Evolutionary conservation across 2,329 filamentous ascomycete species (phyloP), one percentile per base, ranked within the genome.

Genomic region (Monilinia aucupariae): DNA sequence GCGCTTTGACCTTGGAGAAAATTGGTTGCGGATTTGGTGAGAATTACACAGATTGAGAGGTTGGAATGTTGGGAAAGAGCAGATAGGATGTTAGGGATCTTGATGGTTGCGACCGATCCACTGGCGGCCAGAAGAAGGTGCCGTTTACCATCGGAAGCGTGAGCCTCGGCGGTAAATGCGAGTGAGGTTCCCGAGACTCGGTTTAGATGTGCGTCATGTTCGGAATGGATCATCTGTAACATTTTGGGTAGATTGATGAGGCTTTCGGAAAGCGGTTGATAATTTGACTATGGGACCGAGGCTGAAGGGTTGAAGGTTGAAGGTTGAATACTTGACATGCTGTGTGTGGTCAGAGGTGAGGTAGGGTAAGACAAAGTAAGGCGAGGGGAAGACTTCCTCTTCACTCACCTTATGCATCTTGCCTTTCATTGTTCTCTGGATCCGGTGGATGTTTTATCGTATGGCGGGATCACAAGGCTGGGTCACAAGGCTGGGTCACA

Each of bases 61-160:
- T 77, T 68, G 8, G 66, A 51, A 65, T 81, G 72, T 67, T 73
- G 70, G 69, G 80, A 79, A 4, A 92, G 81, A 1, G 85, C 80
- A 22, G 76, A 71, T 64, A 88, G 79, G 68, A 92, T 90, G 47
- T 82, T 78, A 1, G 85, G 85, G 3, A 91, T 78, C 73, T 97
- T 97, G 72, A 96, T 96, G 8, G 90, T 91, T 17, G 92, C 92
- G n/a, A 96, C 91, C 0, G 89, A 88, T 55, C 88, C 88, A 39
- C 82, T 86, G 47, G 85, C 84, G 45, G 84, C 85, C 49, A 91
- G 80, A 20, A 91, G 79, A 59, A 89, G 78, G 71, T 89, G 86
- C 15, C 76, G 76, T 71, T 83, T 85, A 22, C 75, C 74, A 70
- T 86, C 84, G 56, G 76, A 71, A 27, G 73, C 66, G 64, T 75